phyloP scores from a whole-genome alignment of 2,329 filamentous ascomycete species.

The Malbranchea cinnamomea region DNA sequence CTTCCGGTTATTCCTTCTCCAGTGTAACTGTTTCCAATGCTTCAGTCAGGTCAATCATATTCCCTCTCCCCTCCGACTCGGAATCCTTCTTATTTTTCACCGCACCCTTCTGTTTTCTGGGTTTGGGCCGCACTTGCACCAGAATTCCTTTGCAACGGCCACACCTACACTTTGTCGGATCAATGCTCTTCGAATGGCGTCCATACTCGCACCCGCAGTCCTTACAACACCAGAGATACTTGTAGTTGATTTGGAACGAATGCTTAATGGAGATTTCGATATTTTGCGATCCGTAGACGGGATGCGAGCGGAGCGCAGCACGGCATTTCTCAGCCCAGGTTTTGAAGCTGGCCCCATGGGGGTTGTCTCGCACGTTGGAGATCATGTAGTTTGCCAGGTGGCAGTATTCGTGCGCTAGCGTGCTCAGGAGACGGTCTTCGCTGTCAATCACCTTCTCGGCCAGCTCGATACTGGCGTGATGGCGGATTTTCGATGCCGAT shows the following conservation, averaged over 20 bases:
- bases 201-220: conserved; percentile 59
- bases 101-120: conserved; percentile 31
- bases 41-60: not conserved
- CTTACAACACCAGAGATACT: conserved; percentile 72
- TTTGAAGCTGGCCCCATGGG: conserved; percentile 78
- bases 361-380: conserved; percentile 55
- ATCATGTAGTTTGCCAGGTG: conserved; percentile 89
- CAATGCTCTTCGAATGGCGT: conserved; percentile 73
- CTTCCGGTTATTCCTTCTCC: too few species aligned
- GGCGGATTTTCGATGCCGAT: conserved; percentile 13
- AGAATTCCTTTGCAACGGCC: conserved; percentile 58
- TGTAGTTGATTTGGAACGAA: conserved; percentile 77
- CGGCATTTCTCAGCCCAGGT: conserved; percentile 39
- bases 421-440: conserved; percentile 65
- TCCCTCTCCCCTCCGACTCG: not conserved
- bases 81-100: conserved; percentile 12
- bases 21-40: too few species aligned
- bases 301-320: conserved; percentile 21
- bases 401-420: conserved; percentile 93
- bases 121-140: conserved; percentile 65
- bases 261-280: conserved; percentile 81
- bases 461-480: conserved; percentile 69
- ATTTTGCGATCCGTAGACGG: conserved; percentile 44
- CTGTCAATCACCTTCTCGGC: conserved; percentile 76
- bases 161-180: conserved; percentile 56